Percentiles rank a stretch among this genome's conserved stretches.
Conservation (phyloP, 768 basidiomycete genomes). For the Mycena crocata region DNA sequence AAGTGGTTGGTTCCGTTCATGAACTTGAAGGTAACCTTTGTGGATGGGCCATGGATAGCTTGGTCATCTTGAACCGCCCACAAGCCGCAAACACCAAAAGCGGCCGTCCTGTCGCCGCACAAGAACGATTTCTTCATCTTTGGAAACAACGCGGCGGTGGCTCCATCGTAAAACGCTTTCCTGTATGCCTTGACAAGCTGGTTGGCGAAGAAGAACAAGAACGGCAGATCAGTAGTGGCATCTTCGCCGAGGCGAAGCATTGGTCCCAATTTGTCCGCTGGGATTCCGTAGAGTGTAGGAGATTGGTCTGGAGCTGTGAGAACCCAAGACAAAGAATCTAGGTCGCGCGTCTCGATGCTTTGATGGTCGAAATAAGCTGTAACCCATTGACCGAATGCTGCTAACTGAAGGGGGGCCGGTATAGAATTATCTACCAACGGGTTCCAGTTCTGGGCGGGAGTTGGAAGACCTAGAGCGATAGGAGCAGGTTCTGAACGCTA, state of each 20-base stretch:
- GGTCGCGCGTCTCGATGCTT: slow-evolving; percentile 37
- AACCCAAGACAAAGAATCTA: slow-evolving; percentile 39
- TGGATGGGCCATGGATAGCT: slow-evolving; percentile 17
- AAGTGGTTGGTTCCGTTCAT: slow-evolving; percentile 37
- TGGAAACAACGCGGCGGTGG: slow-evolving; percentile 28
- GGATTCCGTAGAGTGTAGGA: slow-evolving; percentile 43
- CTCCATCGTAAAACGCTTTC: slow-evolving; percentile 35
- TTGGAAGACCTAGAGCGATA: slow-evolving; percentile 40
- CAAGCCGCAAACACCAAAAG: slow-evolving; percentile 31
- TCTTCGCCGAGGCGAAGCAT: slow-evolving; percentile 24
- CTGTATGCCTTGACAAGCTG: slow-evolving; percentile 36
- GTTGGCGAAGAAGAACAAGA: slow-evolving; percentile 29
- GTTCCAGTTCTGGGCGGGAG: slow-evolving; percentile 38
- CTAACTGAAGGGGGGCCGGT: slow-evolving; percentile 33
- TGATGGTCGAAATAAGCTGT: slow-evolving; percentile 48
- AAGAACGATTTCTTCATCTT: slow-evolving; percentile 29
- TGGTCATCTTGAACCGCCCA: slow-evolving; percentile 39
- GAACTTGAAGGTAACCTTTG: slow-evolving; percentile 24
- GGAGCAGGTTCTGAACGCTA: slow-evolving; percentile 40
- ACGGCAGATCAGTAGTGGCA: slow-evolving; percentile 32
- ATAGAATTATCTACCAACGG: slow-evolving; percentile 41
- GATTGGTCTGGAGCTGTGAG: slow-evolving; percentile 32
- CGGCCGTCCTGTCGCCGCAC: slow-evolving; percentile 31
- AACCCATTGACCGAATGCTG: slow-evolving; percentile 42
- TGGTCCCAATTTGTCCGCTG: slow-evolving; percentile 21